phyloP scores from a whole-genome alignment of 441 rosid genomes.

The Syzygium syzygioides region DNA sequence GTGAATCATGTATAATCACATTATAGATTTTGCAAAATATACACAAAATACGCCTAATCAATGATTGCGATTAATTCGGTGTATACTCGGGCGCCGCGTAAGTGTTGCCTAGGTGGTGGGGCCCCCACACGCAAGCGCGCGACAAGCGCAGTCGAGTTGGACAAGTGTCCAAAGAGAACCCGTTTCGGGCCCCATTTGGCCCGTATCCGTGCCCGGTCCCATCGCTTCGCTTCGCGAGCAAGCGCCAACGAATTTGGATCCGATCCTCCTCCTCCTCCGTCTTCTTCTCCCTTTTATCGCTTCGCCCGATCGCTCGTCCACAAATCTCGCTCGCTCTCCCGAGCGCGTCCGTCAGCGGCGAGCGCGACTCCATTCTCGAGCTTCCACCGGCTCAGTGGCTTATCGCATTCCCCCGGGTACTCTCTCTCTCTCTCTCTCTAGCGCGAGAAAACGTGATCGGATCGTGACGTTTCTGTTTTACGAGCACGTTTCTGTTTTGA shows the following conservation, averaged over 20 bases:
- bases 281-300: background rate
- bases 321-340: background rate
- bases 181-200: background rate
- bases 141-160: background rate
- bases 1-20: background rate
- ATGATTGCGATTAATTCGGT: rapidly evolving
- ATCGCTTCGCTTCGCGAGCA: background rate
- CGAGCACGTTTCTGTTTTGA: background rate
- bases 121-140: background rate
- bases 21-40: background rate
- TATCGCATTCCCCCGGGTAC: background rate
- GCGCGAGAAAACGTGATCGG: background rate
- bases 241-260: constrained; percentile 56
- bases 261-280: background rate
- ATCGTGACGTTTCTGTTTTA: background rate
- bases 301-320: background rate
- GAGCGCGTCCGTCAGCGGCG: background rate
- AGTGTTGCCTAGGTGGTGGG: background rate
- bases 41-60: rapidly evolving
- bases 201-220: background rate
- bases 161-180: background rate
- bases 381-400: background rate
- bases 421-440: background rate
- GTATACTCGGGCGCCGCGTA: background rate
- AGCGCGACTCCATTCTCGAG: background rate